phyloP scores from a whole-genome alignment of 352 stramenopile genomes.

The Aphanomyces euteiches region DNA sequence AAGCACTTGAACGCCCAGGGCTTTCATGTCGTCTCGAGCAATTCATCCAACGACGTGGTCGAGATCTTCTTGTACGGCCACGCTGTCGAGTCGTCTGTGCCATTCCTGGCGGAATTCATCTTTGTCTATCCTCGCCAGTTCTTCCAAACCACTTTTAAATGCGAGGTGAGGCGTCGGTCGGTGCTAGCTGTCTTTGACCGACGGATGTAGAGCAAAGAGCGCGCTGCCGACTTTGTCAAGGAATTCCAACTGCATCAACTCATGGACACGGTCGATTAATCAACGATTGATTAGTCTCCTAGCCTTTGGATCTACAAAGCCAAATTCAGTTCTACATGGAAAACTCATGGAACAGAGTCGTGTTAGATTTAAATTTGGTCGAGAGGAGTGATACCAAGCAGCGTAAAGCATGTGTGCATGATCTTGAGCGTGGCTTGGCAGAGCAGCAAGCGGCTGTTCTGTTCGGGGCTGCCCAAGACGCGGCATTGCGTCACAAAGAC shows the following conservation, averaged over 20 bases:
- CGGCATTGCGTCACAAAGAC: conserved; percentile 98
- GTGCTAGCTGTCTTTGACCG: neutral
- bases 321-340: too few species aligned
- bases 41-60: conserved; percentile 55
- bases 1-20: conserved; percentile 43
- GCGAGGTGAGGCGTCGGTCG: conserved; percentile 43
- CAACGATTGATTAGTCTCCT: neutral
- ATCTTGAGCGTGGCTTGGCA: conserved; percentile 93
- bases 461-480: conserved; percentile 92
- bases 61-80: conserved; percentile 66
- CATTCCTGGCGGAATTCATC: conserved; percentile 76
- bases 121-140: conserved; percentile 65
- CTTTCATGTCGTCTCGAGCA: conserved; percentile 54
- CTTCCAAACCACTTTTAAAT: conserved; percentile 82
- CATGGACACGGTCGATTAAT: conserved; percentile 28
- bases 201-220: conserved; percentile 10
- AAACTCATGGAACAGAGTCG: too few species aligned
- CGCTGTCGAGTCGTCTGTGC: conserved; percentile 43
- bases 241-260: conserved; percentile 29
- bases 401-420: conserved; percentile 91
- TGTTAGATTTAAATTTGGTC: conserved; percentile 87
- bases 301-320: too few species aligned
- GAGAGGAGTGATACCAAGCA: conserved; percentile 91
- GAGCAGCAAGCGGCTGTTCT: conserved; percentile 95
- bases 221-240: conserved; percentile 27